Evolutionary conservation across 2,329 filamentous ascomycete species (phyloP), one percentile per base, ranked within the genome.

Genomic region (Shiraia sp.): DNA sequence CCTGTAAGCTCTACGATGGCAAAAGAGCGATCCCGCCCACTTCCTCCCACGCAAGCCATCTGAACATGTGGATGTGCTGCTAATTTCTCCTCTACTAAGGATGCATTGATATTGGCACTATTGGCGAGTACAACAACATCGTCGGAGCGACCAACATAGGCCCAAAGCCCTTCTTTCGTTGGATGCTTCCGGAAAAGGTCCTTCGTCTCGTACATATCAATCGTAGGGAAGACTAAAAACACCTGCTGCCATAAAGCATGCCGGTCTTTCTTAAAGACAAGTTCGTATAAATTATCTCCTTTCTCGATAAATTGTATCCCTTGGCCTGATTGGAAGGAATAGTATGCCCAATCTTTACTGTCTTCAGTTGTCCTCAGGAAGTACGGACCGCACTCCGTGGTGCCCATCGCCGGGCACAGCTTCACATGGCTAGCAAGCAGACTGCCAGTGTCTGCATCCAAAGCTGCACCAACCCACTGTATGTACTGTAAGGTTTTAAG

Each of bases 51-150:
- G 16, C 48, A 25, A 16, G 32, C 44, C n/a, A 22, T 30, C 6
- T 13, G 14, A 10, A 45, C 32, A 14, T 22, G 13, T 15, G 22
- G 36, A 32, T 36, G 32, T 5, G 17, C 23, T 9, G 19, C 23
- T 6, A 48, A 13, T 15, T 23, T 19, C 29, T 32, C 38, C 13
- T 40, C 38, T 15, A 35, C 22, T 4, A 17, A 15, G 2, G n/a
- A 30, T 10, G 33, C 45, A 25, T 41, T 36, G 9, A 79, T 53
- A 56, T 79, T 79, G 59, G 79, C 75, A 23, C 77, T 76, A 32
- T 74, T 78, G 2, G 71, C 74, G 17, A 79, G 72, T 10, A 79
- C 75, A 13, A 79, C 73, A 29, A 79, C 63, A 46, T 75, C 72
- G 42, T 79, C 76, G 0, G 41, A 47, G n/a, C 62, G 49, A 6